Percentiles rank a stretch among this genome's conserved stretches.
These are phyloP conservation scores for Brasenia schreberi DNA, from an alignment of 164 flowering plant genomes.

Conservation along the genomic window DNA sequence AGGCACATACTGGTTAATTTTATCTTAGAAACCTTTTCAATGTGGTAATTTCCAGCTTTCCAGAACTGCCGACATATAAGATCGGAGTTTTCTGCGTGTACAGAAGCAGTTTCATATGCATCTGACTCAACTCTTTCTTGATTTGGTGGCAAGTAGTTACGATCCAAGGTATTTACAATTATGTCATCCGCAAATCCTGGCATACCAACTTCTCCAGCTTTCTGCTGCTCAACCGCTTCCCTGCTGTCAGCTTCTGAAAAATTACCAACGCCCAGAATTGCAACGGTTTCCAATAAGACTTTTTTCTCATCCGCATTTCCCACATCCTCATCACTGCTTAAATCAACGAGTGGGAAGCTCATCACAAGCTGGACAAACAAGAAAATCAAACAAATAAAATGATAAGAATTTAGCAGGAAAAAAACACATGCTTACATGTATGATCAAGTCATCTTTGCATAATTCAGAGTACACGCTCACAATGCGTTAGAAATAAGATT, in stretches of 20 bases:
- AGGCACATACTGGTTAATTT: constrained; percentile 27
- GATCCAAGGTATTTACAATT: constrained; percentile 12
- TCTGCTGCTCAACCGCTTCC: constrained; percentile 9
- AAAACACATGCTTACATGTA: too few relatives aligned
- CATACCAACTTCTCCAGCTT: constrained; percentile 8
- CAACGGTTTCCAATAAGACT: constrained; percentile 3
- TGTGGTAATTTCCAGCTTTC: constrained; percentile 78
- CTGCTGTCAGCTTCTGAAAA: background rate
- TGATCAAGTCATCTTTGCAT: too few relatives aligned
- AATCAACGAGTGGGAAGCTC: constrained; percentile 28
- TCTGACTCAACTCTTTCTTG: constrained; percentile 28
- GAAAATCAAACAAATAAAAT: too few relatives aligned
- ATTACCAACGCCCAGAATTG: background rate
- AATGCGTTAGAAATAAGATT: too few relatives aligned
- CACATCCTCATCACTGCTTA: constrained; percentile 32
- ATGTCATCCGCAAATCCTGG: constrained; percentile 25
- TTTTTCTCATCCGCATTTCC: constrained; percentile 14
- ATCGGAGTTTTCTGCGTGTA: constrained; percentile 35
- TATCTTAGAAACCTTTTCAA: constrained; percentile 20
- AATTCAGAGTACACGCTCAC: too few relatives aligned
- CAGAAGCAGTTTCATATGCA: constrained; percentile 29
- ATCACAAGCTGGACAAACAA: constrained; percentile 29
- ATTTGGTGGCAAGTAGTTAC: constrained; percentile 14
- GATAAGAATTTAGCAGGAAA: too few relatives aligned
- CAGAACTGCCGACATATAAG: constrained; percentile 81